Evolutionary conservation across 164 flowering plant genomes (phyloP).

Genomic region (Kalanchoe fedtschenkoi): DNA sequence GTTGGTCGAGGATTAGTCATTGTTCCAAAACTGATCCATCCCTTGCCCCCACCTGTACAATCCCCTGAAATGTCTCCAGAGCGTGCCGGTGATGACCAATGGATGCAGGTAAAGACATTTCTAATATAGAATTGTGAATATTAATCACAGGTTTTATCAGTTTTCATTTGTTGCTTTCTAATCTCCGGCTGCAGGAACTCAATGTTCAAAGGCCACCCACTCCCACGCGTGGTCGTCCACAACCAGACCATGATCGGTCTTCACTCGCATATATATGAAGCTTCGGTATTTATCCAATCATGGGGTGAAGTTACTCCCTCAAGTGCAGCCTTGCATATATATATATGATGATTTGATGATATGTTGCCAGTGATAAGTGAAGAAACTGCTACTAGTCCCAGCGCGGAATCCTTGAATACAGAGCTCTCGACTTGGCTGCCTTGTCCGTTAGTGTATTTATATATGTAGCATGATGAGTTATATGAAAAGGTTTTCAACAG

Average conservation of each 20-base stretch:
- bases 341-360: no score
- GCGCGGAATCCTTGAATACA: no score
- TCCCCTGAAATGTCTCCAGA: conserved; percentile 96
- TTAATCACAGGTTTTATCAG: background rate
- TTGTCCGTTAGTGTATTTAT: no score
- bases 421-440: no score
- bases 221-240: conserved; percentile 96
- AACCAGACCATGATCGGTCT: conserved; percentile 69
- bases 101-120: conserved; percentile 74
- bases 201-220: conserved; percentile 97
- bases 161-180: background rate
- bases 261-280: conserved; percentile 86
- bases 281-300: no score
- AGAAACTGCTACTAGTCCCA: no score
- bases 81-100: conserved; percentile 54
- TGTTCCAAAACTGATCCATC: conserved; percentile 96
- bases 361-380: no score
- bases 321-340: no score
- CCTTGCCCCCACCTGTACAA: conserved; percentile 89
- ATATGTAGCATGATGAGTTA: no score
- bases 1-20: conserved; percentile 89
- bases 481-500: no score
- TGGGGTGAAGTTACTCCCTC: no score
- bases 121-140: background rate
- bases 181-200: conserved; percentile 53